These are phyloP conservation scores for Serendipita sp. DNA, from an alignment of 768 basidiomycete genomes.

Conservation along the genomic window DNA sequence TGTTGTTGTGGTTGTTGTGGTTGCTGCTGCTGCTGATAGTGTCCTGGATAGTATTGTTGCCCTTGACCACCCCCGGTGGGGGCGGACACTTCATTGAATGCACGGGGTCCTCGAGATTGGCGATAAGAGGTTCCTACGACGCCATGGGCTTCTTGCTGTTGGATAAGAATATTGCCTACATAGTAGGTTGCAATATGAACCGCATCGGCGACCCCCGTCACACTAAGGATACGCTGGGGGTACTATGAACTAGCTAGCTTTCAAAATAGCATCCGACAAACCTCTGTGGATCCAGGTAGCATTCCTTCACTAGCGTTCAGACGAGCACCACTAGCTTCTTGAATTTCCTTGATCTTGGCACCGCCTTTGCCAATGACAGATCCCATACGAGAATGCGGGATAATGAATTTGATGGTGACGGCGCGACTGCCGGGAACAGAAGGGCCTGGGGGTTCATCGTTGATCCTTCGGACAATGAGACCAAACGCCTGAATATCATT, in stretches of 20 bases:
- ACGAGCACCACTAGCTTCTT: constrained; percentile 91
- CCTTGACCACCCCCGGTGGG: not conserved
- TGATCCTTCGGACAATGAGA: constrained; percentile 94
- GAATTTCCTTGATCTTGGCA: constrained; percentile 98
- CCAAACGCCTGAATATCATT: constrained; percentile 66
- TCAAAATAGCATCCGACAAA: constrained; percentile 22
- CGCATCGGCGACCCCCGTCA: constrained; percentile 96
- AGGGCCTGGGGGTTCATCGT: constrained; percentile 97
- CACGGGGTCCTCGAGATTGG: constrained; percentile 32
- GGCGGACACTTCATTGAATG: constrained; percentile 53
- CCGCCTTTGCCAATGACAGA: constrained; percentile 97
- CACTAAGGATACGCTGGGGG: constrained; percentile 80
- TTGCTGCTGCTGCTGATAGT: not conserved
- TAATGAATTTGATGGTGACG: constrained; percentile 99
- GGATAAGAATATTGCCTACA: constrained; percentile 93
- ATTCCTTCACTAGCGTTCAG: constrained; percentile 96
- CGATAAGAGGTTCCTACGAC: constrained; percentile 44
- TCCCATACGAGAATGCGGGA: constrained; percentile 97
- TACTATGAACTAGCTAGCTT: constrained; percentile 9
- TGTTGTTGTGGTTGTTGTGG: not conserved
- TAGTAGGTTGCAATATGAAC: constrained; percentile 99
- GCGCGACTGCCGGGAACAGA: constrained; percentile 96
- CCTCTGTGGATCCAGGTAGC: constrained; percentile 99
- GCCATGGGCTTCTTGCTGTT: constrained; percentile 52
- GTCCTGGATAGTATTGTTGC: not conserved